These are phyloP conservation scores for Geotrichum australiense DNA, from an alignment of 1,139 yeast species.

Conservation along the genomic window DNA sequence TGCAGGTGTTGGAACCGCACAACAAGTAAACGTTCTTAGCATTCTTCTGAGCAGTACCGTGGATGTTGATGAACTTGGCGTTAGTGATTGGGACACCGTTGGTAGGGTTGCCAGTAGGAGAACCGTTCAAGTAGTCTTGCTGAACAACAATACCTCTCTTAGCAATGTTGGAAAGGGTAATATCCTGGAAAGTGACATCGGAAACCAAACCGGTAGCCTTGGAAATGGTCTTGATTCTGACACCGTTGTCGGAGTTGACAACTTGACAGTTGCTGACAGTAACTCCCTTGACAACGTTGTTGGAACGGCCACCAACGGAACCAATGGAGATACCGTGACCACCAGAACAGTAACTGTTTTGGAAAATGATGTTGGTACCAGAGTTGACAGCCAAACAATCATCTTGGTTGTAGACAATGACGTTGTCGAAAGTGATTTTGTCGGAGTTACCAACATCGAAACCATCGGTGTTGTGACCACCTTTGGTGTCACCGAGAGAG, in stretches of 20 bases:
- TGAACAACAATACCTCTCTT: constrained; percentile 11
- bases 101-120: constrained; percentile 10
- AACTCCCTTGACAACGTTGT: constrained; percentile 7
- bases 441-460: constrained; percentile 6
- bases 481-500: constrained; percentile 3
- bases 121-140: constrained; percentile 11
- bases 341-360: constrained; percentile 12
- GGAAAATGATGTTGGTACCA: constrained; percentile 5
- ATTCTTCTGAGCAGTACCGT: constrained; percentile 3
- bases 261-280: constrained; percentile 3
- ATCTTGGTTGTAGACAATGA: constrained; percentile 11
- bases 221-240: constrained; percentile 7
- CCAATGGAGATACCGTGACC: constrained; percentile 14
- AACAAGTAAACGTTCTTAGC: constrained; percentile 7
- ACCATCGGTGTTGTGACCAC: constrained; percentile 11
- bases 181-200: constrained; percentile 4
- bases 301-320: constrained; percentile 11
- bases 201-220: constrained; percentile 6
- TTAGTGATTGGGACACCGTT: constrained; percentile 1
- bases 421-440: constrained; percentile 5
- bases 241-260: constrained; percentile 10
- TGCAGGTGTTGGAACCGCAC: constrained; percentile 8
- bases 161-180: constrained; percentile 10
- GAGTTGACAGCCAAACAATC: constrained; percentile 13
- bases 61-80: constrained; percentile 3